Conservation (phyloP, 1,284 basidiomycete species). For the Ceratobasidium sp. region DNA sequence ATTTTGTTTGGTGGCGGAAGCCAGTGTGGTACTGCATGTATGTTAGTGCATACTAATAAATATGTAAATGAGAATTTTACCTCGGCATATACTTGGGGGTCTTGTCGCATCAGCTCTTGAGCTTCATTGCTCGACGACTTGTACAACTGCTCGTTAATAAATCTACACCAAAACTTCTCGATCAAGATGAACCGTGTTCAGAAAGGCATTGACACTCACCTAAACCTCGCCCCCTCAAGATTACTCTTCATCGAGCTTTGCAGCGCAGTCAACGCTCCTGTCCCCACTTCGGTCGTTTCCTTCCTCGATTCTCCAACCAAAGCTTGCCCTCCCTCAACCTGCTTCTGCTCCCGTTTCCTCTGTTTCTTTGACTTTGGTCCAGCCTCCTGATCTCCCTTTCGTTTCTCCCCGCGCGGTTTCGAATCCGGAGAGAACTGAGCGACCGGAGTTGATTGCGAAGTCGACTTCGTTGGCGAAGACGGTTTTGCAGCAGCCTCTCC, state of each 20-base stretch:
- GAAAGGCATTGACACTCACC: conserved; percentile 62
- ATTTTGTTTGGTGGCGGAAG: conserved; percentile 88
- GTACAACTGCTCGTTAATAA: conserved; percentile 91
- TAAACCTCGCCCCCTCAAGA: conserved; percentile 86
- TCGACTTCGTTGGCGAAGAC: conserved; percentile 16
- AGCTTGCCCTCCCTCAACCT: conserved; percentile 8
- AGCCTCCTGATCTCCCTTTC: conserved; percentile 8
- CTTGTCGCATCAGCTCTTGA: conserved; percentile 82
- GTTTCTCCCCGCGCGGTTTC: conserved; percentile 12
- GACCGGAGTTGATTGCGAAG: not conserved
- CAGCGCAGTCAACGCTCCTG: conserved; percentile 73
- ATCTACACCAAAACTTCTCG: conserved; percentile 61
- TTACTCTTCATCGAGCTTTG: conserved; percentile 82
- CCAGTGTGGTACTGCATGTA: conserved; percentile 86
- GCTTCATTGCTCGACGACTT: conserved; percentile 83
- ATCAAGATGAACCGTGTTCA: conserved; percentile 6
- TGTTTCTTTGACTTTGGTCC: conserved; percentile 32
- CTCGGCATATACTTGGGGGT: conserved; percentile 81
- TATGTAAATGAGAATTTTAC: conserved; percentile 61
- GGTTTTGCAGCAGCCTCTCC: conserved; percentile 23
- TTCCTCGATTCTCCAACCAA: too few relatives aligned
- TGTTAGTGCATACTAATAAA: conserved; percentile 40
- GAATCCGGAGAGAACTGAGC: conserved; percentile 1
- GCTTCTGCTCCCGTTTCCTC: conserved; percentile 39
- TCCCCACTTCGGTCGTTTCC: too few relatives aligned